Evolutionary conservation across 305 asterid genomes (phyloP).

Genomic region (Fraxinus greggii): DNA sequence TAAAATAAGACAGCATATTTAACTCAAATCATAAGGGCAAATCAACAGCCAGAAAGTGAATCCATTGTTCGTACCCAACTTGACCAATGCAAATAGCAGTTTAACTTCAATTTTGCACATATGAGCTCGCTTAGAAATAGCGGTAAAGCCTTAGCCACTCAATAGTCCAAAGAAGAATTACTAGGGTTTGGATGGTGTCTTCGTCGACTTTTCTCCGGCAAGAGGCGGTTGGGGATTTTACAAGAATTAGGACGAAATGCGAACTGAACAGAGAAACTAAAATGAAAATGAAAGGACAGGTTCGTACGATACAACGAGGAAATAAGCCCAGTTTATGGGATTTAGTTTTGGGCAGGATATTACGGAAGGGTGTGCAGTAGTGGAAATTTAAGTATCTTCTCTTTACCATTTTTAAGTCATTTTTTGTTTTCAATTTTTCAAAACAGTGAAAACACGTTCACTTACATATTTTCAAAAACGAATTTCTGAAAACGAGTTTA

Average conservation of each 20-base stretch:
- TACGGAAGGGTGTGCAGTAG: background rate
- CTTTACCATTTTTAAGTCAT: too few species aligned
- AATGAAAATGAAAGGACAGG: background rate
- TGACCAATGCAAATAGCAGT: background rate
- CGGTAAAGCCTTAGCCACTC: background rate
- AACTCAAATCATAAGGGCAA: too few species aligned
- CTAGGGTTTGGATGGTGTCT: conserved; percentile 19
- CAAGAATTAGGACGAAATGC: background rate
- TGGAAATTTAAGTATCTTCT: background rate
- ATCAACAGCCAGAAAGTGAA: background rate
- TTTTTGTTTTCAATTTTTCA: too few species aligned
- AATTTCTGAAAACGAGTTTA: too few species aligned
- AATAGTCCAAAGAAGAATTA: conserved; percentile 8
- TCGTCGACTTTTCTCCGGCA: background rate
- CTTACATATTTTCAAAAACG: too few species aligned
- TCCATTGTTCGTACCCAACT: background rate
- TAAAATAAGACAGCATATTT: too few species aligned
- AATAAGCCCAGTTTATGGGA: background rate
- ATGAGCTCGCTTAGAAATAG: background rate
- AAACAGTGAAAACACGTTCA: too few species aligned
- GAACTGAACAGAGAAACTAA: background rate
- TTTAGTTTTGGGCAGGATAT: too few species aligned
- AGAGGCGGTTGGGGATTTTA: background rate
- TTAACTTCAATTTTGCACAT: background rate
- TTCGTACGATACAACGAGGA: background rate